These are phyloP conservation scores for Cornus suecica DNA, from an alignment of 148 eudicot species.

Conservation along the genomic window DNA sequence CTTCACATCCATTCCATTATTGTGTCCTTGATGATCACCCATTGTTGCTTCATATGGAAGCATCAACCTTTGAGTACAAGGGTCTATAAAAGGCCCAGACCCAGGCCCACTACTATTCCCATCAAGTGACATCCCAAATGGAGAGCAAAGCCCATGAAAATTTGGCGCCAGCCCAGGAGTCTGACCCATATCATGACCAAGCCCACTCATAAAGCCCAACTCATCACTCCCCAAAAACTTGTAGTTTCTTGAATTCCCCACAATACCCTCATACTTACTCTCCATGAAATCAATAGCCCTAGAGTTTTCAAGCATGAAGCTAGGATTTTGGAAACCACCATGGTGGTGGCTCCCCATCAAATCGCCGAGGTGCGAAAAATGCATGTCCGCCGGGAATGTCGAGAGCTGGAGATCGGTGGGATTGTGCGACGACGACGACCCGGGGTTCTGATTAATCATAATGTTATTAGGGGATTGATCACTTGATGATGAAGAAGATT, in stretches of 20 bases:
- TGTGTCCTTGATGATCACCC: conserved; percentile 20
- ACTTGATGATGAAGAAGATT: conserved; percentile 24
- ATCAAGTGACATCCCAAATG: conserved; percentile 40
- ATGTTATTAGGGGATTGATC: background rate
- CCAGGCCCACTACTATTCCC: conserved; percentile 19
- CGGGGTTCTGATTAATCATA: conserved; percentile 1
- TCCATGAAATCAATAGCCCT: conserved; percentile 67
- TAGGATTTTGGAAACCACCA: conserved; percentile 16
- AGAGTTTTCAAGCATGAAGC: conserved; percentile 33
- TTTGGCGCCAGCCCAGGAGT: conserved; percentile 19
- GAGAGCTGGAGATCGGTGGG: conserved; percentile 54
- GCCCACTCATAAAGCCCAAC: conserved; percentile 28
- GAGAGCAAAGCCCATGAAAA: conserved; percentile 25
- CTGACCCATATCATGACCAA: conserved; percentile 15
- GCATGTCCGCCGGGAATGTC: conserved; percentile 39
- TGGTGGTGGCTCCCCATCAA: conserved; percentile 19
- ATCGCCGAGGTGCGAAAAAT: conserved; percentile 38
- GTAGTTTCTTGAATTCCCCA: conserved; percentile 26
- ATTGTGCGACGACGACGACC: conserved; percentile 16
- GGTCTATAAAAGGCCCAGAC: conserved; percentile 25
- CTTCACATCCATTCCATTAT: conserved; percentile 50
- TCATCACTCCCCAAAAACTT: conserved; percentile 47
- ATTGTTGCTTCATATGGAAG: conserved; percentile 27
- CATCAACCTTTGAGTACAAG: conserved; percentile 33
- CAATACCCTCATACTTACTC: conserved; percentile 38